Evolutionary conservation across 2,329 filamentous ascomycete species (phyloP), one percentile per base, ranked within the genome.

Genomic region (Fusarium sp.): DNA sequence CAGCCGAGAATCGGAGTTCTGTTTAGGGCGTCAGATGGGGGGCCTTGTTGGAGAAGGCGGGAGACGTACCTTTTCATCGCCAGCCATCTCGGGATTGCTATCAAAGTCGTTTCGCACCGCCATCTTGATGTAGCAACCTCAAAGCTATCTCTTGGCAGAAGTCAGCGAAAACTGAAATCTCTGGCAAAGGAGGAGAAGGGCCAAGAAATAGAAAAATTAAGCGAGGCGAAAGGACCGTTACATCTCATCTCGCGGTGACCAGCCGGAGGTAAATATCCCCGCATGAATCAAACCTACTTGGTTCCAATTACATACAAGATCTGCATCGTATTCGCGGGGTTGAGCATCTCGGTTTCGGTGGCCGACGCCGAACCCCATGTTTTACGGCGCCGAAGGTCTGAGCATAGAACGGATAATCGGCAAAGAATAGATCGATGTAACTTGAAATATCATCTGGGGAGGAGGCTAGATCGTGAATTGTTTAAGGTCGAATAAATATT

Each of bases 61-160:
- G 41, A 31, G 31, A 7, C 16, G 18, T 35, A 73, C 70, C 61
- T 73, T 73, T 51, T 73, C 70, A 19, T 63, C 59, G 11, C 54
- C 55, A 59, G 46, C 56, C 66, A 64, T 23, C 16, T 58, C 66
- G 23, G 57, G 55, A 25, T 55, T 61, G 4, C 35, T 54, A 38
- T 61, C 54, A 33, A 67, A 52, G 42, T 73, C 56, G n/a, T 37
- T 57, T 57, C 55, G 33, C 7, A 58, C 42, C 19, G 51, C n/a
- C 66, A 68, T 71, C 7, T 41, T 31, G 19, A 21, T 37, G 16
- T 10, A 21, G 10, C 16, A 23, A n/a, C 19, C 23, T 25, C 38
- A 25, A 21, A 8, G 3, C 14, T 16, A 37, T 25, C 27, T 23
- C 35, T 15, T 37, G 16, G 46, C 18, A 31, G 18, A 23, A n/a